Percentiles rank a stretch among this genome's conserved stretches.
Conservation (phyloP, 371 early-diverging fungal genomes). For the Mortierella sp. region DNA sequence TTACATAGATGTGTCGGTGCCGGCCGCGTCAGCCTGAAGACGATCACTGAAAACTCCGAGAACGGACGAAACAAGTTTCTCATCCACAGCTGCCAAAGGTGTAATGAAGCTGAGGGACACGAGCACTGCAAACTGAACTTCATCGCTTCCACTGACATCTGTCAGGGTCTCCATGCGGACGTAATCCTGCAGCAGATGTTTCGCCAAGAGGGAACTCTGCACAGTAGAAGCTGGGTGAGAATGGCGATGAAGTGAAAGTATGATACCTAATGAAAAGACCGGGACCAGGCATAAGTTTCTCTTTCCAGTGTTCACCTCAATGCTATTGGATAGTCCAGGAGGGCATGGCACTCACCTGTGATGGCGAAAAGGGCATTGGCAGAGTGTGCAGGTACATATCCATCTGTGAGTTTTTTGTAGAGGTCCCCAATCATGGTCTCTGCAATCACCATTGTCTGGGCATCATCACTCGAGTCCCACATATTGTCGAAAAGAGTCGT, state of each 20-base stretch:
- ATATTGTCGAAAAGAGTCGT: constrained; percentile 57
- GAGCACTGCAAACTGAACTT: constrained; percentile 67
- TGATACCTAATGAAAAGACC: constrained; percentile 17
- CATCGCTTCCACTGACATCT: constrained; percentile 59
- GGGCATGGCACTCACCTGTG: constrained; percentile 49
- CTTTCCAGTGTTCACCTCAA: neutral
- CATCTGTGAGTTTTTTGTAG: constrained; percentile 57
- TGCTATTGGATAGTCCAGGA: neutral
- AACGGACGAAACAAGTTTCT: constrained; percentile 52
- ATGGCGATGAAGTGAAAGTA: constrained; percentile 39
- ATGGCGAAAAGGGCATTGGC: constrained; percentile 65
- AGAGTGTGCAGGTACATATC: constrained; percentile 66
- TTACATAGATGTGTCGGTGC: constrained; percentile 22
- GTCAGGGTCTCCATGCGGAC: constrained; percentile 30
- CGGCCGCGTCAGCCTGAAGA: constrained; percentile 15
- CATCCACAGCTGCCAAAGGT: constrained; percentile 58
- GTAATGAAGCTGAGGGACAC: constrained; percentile 62
- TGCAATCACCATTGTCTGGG: constrained; percentile 30
- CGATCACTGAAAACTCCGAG: constrained; percentile 27
- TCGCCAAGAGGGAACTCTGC: constrained; percentile 37
- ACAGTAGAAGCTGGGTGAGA: constrained; percentile 47
- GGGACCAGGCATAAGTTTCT: neutral
- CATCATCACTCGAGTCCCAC: constrained; percentile 43
- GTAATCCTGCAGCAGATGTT: constrained; percentile 34
- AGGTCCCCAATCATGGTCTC: constrained; percentile 57